Conservation (phyloP, 257 asterid genomes). For the Eucommia ulmoides region DNA sequence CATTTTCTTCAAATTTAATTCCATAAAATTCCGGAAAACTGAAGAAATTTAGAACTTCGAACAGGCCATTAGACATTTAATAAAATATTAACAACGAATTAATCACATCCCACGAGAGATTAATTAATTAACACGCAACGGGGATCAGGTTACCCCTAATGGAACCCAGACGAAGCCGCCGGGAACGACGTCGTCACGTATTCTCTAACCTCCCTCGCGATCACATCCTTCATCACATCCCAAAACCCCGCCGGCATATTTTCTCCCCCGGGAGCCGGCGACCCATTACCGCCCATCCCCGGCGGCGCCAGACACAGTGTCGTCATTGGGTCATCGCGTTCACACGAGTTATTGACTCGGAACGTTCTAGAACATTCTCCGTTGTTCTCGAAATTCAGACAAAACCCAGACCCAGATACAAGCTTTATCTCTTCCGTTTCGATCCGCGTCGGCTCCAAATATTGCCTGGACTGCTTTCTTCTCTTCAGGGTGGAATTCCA, state of each 20-base stretch:
- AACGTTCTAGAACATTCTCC: background rate
- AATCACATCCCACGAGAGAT: too few species aligned
- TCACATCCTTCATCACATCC: slow-evolving; percentile 66
- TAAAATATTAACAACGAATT: too few species aligned
- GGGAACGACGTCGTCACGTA: slow-evolving; percentile 56
- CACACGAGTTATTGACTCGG: slow-evolving; percentile 15
- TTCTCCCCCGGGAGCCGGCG: slow-evolving; percentile 23
- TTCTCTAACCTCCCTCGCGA: slow-evolving; percentile 63
- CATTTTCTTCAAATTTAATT: too few species aligned
- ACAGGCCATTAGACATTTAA: too few species aligned
- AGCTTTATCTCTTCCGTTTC: slow-evolving; percentile 9
- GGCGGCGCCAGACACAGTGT: slow-evolving; percentile 64
- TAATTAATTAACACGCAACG: too few species aligned
- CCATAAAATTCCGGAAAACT: too few species aligned
- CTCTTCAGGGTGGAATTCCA: slow-evolving; percentile 74
- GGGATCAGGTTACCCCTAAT: slow-evolving; percentile 11
- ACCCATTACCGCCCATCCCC: slow-evolving; percentile 24
- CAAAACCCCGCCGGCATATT: slow-evolving; percentile 45
- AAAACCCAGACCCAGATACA: slow-evolving; percentile 9
- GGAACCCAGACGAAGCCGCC: slow-evolving; percentile 42
- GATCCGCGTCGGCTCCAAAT: background rate
- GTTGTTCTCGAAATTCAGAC: slow-evolving; percentile 1
- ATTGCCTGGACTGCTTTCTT: slow-evolving; percentile 16
- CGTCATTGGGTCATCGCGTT: slow-evolving; percentile 59
- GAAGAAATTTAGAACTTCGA: too few species aligned